Percentiles rank a stretch among this genome's conserved stretches.
Conservation (phyloP, 352 stramenopile genomes). For the Phytopythium cucurbitacearum region DNA sequence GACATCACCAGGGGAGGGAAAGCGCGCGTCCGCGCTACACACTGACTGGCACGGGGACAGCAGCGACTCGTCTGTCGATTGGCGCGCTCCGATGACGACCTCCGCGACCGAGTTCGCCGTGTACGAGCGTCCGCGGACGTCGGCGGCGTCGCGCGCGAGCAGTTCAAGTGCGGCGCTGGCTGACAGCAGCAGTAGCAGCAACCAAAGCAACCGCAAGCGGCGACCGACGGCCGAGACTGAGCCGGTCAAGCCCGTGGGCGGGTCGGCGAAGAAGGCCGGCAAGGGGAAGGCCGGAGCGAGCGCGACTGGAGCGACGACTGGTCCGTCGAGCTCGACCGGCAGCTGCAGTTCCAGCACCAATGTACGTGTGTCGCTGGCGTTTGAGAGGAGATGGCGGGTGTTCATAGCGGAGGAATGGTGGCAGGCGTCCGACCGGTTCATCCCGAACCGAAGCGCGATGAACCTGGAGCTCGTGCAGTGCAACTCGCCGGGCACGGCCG, state of each 20-base stretch:
- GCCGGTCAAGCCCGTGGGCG: conserved; percentile 1
- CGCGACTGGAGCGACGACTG: too few species aligned
- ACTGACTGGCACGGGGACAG: too few species aligned
- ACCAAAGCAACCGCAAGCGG: conserved; percentile 31
- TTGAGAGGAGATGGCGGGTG: neutral
- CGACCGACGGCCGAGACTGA: conserved; percentile 6
- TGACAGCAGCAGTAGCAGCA: conserved; percentile 10
- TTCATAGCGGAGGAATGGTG: neutral
- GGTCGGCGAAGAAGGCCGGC: conserved; percentile 1
- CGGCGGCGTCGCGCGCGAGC: neutral
- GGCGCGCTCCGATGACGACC: neutral
- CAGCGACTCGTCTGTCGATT: too few species aligned
- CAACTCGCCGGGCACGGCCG: conserved; percentile 50
- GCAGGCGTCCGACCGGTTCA: conserved; percentile 72
- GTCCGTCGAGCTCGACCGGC: neutral
- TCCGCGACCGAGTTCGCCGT: conserved; percentile 1
- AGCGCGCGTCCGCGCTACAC: too few species aligned
- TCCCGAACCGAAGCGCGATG: conserved; percentile 83
- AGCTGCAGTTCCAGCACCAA: neutral
- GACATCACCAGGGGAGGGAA: too few species aligned
- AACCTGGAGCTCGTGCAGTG: conserved; percentile 80
- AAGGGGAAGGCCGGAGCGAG: neutral
- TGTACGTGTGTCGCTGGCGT: neutral
- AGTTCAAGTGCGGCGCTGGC: neutral
- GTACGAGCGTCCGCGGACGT: conserved; percentile 1